Percentiles rank a stretch among this genome's conserved stretches.
phyloP scores from a whole-genome alignment of 2,329 filamentous ascomycete species.

The Neofusicoccum sp. region DNA sequence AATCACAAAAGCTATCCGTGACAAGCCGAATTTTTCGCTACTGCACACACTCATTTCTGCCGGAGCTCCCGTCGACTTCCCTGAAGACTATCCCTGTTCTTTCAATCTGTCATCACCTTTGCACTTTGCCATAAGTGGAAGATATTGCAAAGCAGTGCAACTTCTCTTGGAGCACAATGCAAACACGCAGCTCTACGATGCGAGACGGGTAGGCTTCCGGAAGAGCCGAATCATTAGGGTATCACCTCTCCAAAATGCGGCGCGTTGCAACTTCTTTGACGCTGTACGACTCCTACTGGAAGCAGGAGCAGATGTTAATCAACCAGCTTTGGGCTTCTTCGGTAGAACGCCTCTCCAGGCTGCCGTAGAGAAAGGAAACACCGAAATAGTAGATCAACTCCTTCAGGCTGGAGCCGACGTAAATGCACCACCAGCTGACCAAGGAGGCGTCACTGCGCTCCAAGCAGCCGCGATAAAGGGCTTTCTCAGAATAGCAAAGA shows the following conservation, averaged over 20 bases:
- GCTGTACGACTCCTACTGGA: not conserved
- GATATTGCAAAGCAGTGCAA: no score
- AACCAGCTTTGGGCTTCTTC: not conserved
- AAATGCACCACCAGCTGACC: constrained; percentile 14
- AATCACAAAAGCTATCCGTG: not conserved
- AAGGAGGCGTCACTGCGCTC: constrained; percentile 30
- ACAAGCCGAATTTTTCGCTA: not conserved
- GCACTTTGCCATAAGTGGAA: no score
- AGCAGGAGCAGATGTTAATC: not conserved
- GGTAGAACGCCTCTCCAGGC: not conserved
- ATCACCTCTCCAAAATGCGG: not conserved
- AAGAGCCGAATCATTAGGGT: not conserved
- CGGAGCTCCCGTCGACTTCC: not conserved
- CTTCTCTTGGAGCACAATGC: no score
- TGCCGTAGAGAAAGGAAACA: not conserved
- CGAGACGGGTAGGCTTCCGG: no score
- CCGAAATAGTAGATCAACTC: constrained; percentile 23
- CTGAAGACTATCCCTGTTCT: no score
- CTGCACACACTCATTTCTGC: not conserved
- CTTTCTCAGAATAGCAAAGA: constrained; percentile 28
- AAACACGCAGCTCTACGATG: no score
- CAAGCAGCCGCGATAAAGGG: constrained; percentile 33
- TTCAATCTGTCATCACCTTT: no score
- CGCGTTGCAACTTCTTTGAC: not conserved
- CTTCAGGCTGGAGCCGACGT: constrained; percentile 18